Base-by-base conservation (phyloP, 495 filamentous ascomycete genomes). In the Friedmanniomyces simplex region DNA sequence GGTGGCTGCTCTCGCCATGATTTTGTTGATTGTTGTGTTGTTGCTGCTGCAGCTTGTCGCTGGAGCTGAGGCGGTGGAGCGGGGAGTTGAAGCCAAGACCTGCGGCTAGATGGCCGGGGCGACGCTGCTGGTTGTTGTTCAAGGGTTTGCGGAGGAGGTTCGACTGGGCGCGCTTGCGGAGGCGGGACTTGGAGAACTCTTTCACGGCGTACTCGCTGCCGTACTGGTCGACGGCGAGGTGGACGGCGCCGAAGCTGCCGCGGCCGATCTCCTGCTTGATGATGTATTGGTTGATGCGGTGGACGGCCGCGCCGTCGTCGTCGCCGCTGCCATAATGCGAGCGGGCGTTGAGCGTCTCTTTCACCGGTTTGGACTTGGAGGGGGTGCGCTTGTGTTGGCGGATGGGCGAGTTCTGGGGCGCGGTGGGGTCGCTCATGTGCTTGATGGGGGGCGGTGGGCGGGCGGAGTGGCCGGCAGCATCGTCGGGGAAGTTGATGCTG, bases 151-250 rank as follows among this genome's bases (percentile, higher is more conserved):
- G 83, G 30, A 98, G 77, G 42, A 96, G 84, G 69, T 94, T 84
- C 16, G 93, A 96, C 69, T 97, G 91, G 28, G 86, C 88, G 32
- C 90, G 87, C 72, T 90, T 96, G n/a, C 91, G 81, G 37, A 98
- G 73, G 37, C 91, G 81, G 4, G 89, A 80, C 69, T 98, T 98
- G 51, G 91, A 96, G 72, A 98, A 97, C 65, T 96, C 91, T 72
- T 98, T 98, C 59, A 98, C 83, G 52, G 93, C 91, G 82, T 84
- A 97, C 88, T 97, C 88, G 50, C 84, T 82, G 6, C 89, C 91
- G 72, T 82, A 88, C 69, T 95, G 91, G 67, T 98, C 93, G 11
- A 83, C 82, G 14, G 89, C 93, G 18, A 95, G 74, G 69, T 97
- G 90, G 12, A 98, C 93, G 6, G 93, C 87, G 10, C 94, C 93